These are phyloP conservation scores for Carex scoparia DNA, from an alignment of 176 grass and related monocot genomes.

Conservation along the genomic window DNA sequence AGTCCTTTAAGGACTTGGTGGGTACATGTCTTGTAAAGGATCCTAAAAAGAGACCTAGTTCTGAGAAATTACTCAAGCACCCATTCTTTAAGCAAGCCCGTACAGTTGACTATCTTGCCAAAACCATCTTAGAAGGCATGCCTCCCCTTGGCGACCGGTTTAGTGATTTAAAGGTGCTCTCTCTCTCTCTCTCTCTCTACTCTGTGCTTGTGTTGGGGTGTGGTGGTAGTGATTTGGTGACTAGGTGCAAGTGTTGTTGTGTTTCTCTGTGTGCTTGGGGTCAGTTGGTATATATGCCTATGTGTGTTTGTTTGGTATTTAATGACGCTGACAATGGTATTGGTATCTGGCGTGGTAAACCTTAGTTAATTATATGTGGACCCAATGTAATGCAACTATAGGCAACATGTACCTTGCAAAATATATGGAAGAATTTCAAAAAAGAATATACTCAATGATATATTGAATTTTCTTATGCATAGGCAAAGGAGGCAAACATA, in stretches of 20 bases:
- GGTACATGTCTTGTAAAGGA: conserved; percentile 93
- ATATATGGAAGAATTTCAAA: neutral
- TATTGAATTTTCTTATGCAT: conserved; percentile 8
- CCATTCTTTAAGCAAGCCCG: conserved; percentile 88
- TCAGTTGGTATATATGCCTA: neutral
- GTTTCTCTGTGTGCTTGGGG: neutral
- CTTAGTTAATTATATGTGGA: neutral
- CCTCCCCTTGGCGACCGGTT: conserved; percentile 81
- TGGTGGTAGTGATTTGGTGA: neutral
- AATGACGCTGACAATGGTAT: neutral
- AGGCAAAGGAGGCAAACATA: conserved; percentile 83
- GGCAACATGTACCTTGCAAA: neutral
- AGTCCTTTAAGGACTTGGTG: conserved; percentile 93
- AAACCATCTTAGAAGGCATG: conserved; percentile 67
- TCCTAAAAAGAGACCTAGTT: conserved; percentile 73
- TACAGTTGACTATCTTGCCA: conserved; percentile 53
- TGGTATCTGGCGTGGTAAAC: neutral
- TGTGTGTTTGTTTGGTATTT: neutral
- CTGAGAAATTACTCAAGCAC: conserved; percentile 92
- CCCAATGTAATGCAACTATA: neutral
- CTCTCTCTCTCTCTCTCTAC: neutral
- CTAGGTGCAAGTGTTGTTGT: neutral
- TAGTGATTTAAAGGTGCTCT: conserved; percentile 64
- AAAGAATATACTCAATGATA: neutral
- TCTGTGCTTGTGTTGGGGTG: neutral